Base-by-base conservation (phyloP, 176 grass and related monocot species). In the Raddia distichophylla region DNA sequence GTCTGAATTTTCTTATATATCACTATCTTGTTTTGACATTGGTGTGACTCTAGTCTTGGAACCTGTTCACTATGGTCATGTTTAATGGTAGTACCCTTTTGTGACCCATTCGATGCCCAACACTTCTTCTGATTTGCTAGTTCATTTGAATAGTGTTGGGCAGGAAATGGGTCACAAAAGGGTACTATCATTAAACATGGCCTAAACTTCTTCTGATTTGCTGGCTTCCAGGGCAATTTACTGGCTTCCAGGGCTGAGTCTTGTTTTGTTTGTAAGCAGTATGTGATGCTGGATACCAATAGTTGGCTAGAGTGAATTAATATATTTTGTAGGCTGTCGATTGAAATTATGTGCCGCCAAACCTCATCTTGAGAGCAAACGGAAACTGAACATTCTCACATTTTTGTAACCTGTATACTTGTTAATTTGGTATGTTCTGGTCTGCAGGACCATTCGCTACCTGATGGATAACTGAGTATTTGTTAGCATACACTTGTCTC, bases 171-270 rank as follows among this genome's bases (percentile, higher is more conserved):
- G 27, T 27, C 27, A 27, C 27, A 27, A 27, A 27, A 27, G 27
- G 27, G 27, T 27, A 27, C 27, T 27, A 27, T 27, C 27, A 27
- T 27, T 27, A 27, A 27, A 27, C 0, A 27, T 0, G 27, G 27
- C 27, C 27, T 27, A 67, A 16, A 16, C 67, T 69, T 6, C 7
- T 18, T 47, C 10, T 75, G 45, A 49, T 49, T 11, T 27, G 27
- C 27, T 27, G 27, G 27, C 27, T 27, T 27, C 27, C 27, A 27
- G 27, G 27, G 27, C 27, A 27, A 27, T 27, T 11, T 70, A 48
- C 59, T 78, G 3, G 19, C 16, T 77, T 18, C 13, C 59, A 49
- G 47, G 59, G 58, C 20, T 77, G 74, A 77, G 60, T 20, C 13
- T 77, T 76, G 44, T 61, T 60, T 43, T 15, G 4, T 43, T 14